Conservation (phyloP, 176 grass and related monocot species). For the Melocanna baccifera region DNA sequence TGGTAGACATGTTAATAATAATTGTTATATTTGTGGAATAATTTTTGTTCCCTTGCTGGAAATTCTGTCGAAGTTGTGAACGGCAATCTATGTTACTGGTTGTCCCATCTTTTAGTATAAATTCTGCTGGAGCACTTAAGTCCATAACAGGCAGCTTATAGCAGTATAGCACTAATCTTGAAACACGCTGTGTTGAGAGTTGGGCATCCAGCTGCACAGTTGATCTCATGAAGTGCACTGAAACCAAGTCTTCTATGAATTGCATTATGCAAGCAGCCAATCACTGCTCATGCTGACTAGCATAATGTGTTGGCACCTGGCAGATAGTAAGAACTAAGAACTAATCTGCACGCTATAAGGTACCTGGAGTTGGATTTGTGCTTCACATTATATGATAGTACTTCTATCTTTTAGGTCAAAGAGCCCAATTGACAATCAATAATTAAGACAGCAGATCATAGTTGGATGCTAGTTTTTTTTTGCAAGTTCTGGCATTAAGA, state of each 20-base stretch:
- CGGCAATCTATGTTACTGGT: neutral
- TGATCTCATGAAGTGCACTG: neutral
- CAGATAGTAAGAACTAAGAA: neutral
- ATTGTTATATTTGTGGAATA: neutral
- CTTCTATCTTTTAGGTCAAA: neutral
- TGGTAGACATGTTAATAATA: conserved; percentile 2
- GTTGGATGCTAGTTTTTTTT: neutral
- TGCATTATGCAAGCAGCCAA: neutral
- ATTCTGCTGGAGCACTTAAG: neutral
- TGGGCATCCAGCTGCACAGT: neutral
- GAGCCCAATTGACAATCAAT: neutral
- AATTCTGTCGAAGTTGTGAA: conserved; percentile 1
- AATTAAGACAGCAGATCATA: neutral
- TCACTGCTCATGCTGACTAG: neutral
- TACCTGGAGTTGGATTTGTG: neutral
- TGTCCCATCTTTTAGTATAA: neutral
- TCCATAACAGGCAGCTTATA: neutral
- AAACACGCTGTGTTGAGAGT: neutral
- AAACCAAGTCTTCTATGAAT: conserved; percentile 5
- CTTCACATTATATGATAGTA: neutral
- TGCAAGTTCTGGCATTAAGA: neutral
- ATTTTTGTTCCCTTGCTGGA: neutral
- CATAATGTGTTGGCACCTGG: neutral
- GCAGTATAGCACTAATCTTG: neutral
- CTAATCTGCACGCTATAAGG: neutral